Evolutionary conservation across 1,284 basidiomycete genomes (phyloP), one percentile per base, ranked within the genome.

Genomic region (Trametes sp.): DNA sequence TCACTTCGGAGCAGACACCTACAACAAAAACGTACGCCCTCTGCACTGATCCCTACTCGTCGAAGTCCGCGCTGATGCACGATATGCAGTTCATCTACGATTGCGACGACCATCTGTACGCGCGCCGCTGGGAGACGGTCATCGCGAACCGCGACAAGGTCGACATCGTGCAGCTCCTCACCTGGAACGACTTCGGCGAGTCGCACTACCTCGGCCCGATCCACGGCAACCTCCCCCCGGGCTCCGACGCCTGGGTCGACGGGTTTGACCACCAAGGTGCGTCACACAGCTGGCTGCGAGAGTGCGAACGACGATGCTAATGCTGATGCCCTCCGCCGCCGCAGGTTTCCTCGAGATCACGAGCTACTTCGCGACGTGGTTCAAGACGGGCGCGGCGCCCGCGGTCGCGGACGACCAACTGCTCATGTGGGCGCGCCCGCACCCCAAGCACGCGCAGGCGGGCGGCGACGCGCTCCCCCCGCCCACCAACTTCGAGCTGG

Each of bases 21-120:
- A 85, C 75, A 87, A 94, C 80, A 95, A 95, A 79, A 94, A 95
- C 75, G 92, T 92, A 63, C 69, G 84, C 73, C 51, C 42, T 35
- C 51, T 42, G 29, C 23, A n/a, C 9, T 11, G 16, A 4, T n/a
- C 45, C 26, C 5, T 14, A 5, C 31, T n/a, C 35, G 24, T n/a
- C 31, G 33, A 13, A 6, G 2, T 8, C 24, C 9, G n/a, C 8
- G 36, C 31, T 52, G 8, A 46, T 7, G n/a, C 23, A 9, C 2
- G 24, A 11, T 8, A 23, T 9, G 23, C 52, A 82, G 73, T 82
- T 78, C 73, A 78, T 82, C 64, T 79, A 80, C 65, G 74, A 81
- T 62, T 73, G 78, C 70, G 66, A 94, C 72, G 84, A 92, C 64
- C 89, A 90, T 75, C 81, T 94, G 19, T 93, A 91, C 72, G 80